Evolutionary conservation across 352 stramenopile genomes (phyloP).

Genomic region (Phytopythium litorale): DNA sequence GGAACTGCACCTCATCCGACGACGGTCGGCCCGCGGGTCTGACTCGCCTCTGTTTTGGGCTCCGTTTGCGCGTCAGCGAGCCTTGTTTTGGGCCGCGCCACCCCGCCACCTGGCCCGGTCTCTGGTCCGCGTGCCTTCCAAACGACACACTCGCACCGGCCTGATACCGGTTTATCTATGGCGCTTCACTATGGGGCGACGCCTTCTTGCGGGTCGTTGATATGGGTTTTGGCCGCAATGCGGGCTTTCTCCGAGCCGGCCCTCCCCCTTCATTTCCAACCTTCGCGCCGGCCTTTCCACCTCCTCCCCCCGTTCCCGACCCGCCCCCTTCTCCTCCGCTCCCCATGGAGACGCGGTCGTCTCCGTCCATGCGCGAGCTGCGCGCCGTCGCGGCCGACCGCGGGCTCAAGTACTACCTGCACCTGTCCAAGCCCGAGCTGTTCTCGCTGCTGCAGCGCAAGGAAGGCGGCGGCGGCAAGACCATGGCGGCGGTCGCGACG

Average conservation of each 20-base stretch:
- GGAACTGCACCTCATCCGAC: not conserved
- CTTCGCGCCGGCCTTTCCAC: not conserved
- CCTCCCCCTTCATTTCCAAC: not conserved
- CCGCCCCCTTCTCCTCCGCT: not conserved
- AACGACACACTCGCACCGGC: not conserved
- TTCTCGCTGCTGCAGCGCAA: conserved; percentile 75
- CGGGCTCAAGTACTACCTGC: conserved; percentile 81
- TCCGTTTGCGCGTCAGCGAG: not conserved
- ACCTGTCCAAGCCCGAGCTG: conserved; percentile 78
- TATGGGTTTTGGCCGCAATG: not conserved
- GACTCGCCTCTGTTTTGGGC: not conserved
- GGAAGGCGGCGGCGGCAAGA: conserved; percentile 41
- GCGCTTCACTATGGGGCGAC: not conserved
- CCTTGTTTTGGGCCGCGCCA: not conserved
- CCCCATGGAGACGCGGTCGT: conserved; percentile 78
- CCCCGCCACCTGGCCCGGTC: not conserved
- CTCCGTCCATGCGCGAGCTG: conserved; percentile 76
- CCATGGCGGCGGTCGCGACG: not conserved
- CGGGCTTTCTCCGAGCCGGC: conserved; percentile 1
- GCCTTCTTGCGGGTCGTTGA: not conserved
- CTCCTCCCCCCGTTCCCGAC: not conserved
- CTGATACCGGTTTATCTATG: not conserved
- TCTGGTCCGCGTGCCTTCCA: not conserved
- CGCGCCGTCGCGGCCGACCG: conserved; percentile 61
- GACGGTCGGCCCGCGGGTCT: not conserved